Percentiles rank a stretch among this genome's conserved stretches.
These are phyloP conservation scores for Telfairia occidentalis DNA, from an alignment of 331 rosid genomes.

Conservation along the genomic window DNA sequence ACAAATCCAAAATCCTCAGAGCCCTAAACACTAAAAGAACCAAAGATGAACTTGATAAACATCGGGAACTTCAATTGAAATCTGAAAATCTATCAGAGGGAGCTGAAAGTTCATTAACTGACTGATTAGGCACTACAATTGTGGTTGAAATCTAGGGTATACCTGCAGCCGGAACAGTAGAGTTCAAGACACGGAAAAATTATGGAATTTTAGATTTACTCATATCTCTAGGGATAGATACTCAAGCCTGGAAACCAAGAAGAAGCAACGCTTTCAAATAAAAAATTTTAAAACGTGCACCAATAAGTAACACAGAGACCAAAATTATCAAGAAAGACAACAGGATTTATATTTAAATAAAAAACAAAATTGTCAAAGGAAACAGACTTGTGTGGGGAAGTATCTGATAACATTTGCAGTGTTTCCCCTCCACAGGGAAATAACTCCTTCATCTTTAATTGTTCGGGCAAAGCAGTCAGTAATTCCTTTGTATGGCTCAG, in stretches of 20 bases:
- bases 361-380: neutral
- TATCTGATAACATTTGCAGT: constrained; percentile 85
- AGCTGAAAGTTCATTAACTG: neutral
- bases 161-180: constrained; percentile 3
- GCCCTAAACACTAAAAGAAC: constrained; percentile 1
- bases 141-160: constrained; percentile 7
- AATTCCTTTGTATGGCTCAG: constrained; percentile 83
- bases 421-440: constrained; percentile 86
- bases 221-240: neutral
- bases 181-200: neutral
- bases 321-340: neutral
- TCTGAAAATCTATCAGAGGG: neutral
- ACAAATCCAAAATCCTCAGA: constrained; percentile 16
- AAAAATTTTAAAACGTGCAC: neutral
- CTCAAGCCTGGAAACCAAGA: neutral
- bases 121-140: neutral
- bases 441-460: constrained; percentile 66
- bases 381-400: constrained; percentile 77
- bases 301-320: neutral
- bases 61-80: neutral
- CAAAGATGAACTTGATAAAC: neutral
- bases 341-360: neutral
- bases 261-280: neutral
- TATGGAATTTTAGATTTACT: constrained; percentile 4
- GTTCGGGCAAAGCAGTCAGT: constrained; percentile 77